Base-by-base conservation (phyloP, 1,284 basidiomycete genomes). In the Fistulina hepatica region DNA sequence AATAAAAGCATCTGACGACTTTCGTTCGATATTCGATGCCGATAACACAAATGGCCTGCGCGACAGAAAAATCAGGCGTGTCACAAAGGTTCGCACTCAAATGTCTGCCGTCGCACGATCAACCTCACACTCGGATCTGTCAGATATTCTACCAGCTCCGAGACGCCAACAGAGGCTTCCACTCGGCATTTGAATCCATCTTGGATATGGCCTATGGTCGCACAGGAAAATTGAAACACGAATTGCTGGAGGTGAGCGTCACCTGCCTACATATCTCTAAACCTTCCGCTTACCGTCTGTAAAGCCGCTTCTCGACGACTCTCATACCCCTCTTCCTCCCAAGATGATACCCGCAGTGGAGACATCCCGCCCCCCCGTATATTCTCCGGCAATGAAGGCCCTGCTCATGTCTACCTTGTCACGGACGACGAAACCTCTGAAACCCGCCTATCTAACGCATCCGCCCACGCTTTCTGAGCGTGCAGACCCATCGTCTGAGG, bases 161-260 rank as follows among this genome's bases (percentile, higher is more conserved):
- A n/a, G n/a, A n/a, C n/a, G n/a, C n/a, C n/a, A n/a, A n/a, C n/a
- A n/a, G n/a, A n/a, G n/a, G n/a, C n/a, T n/a, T n/a, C n/a, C n/a
- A n/a, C n/a, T n/a, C n/a, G n/a, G n/a, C n/a, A n/a, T n/a, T n/a
- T n/a, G n/a, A n/a, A n/a, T n/a, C n/a, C n/a, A 54, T 84, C n/a
- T 60, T 88, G 15, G 69, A 78, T 46, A 51, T 75, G n/a, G 84
- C 84, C n/a, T 88, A 85, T 55, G 86, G 81, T 13, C 65, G 81
- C 40, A 71, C 69, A 43, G 86, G 85, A 10, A 79, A 71, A 50
- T 55, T 86, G 15, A 70, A 65, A 47, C 68, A 72, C 60, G 78
- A 84, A 47, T 57, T 83, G 21, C 58, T 83, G 52, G 53, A 74
- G 58, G 79, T 78, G 43, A 43, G 58, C 48, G 34, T 22, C n/a